Evolutionary conservation across 345 rosid genomes (phyloP).

Genomic region (Arabis hirsuta): DNA sequence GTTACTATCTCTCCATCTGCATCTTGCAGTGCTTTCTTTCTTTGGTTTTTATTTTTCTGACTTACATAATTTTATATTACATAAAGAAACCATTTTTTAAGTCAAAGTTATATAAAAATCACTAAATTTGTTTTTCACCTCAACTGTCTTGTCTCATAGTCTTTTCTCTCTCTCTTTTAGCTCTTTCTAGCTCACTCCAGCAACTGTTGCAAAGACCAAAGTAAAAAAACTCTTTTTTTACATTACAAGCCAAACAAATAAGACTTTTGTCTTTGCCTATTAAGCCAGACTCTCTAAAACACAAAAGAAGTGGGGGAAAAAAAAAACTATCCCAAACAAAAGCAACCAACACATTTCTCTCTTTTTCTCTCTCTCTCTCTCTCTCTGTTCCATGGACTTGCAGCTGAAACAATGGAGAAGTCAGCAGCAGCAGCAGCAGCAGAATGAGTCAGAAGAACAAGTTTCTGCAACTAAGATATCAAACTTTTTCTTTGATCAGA

Average conservation of each 20-base stretch:
- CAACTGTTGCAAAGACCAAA: slow-evolving; percentile 39
- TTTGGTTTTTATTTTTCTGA: slow-evolving; percentile 29
- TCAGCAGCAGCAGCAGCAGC: slow-evolving; percentile 41
- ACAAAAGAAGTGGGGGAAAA: slow-evolving; percentile 27
- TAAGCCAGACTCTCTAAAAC: slow-evolving; percentile 35
- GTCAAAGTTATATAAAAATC: slow-evolving; percentile 2
- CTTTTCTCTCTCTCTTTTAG: slow-evolving; percentile 50
- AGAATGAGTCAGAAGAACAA: slow-evolving; percentile 65
- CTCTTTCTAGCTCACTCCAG: slow-evolving; percentile 47
- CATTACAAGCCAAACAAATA: slow-evolving; percentile 36
- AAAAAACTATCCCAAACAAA: slow-evolving; percentile 42
- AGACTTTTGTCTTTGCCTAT: slow-evolving; percentile 42
- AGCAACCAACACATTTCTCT: slow-evolving; percentile 46
- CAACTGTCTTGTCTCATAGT: slow-evolving; percentile 70
- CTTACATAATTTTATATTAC: slow-evolving; percentile 23
- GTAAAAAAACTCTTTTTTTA: slow-evolving; percentile 9
- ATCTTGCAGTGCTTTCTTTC: slow-evolving; percentile 41
- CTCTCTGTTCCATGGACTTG: slow-evolving; percentile 68
- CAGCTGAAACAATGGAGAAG: slow-evolving; percentile 92
- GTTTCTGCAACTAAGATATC: slow-evolving; percentile 66
- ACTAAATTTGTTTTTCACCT: slow-evolving; percentile 21
- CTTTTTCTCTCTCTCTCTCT: slow-evolving; percentile 40
- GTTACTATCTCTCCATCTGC: slow-evolving; percentile 43
- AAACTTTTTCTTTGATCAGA: slow-evolving; percentile 61
- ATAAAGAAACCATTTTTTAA: slow-evolving; percentile 19